Percentiles rank a stretch among this genome's conserved stretches.
Conservation (phyloP, 352 stramenopile species). For the Phytopythium mirpurense region DNA sequence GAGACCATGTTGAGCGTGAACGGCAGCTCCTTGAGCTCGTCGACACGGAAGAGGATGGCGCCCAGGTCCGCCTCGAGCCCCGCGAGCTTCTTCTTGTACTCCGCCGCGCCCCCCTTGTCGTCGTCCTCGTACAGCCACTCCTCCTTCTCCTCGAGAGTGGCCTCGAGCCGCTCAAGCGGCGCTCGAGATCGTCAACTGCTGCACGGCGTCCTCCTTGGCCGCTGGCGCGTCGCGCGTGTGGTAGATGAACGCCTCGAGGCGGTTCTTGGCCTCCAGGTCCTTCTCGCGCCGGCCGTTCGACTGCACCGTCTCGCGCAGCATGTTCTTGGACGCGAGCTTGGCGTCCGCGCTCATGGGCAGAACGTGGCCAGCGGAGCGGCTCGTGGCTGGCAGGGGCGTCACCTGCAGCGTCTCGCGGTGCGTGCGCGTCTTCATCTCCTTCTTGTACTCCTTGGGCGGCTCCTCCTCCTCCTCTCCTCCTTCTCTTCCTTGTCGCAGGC, state of each 20-base stretch:
- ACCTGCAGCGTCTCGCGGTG: conserved; percentile 77
- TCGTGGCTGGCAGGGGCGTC: conserved; percentile 25
- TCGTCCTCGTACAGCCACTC: conserved; percentile 94
- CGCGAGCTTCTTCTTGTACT: conserved; percentile 85
- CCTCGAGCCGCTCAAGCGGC: conserved; percentile 75
- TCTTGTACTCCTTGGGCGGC: conserved; percentile 36
- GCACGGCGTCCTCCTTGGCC: conserved; percentile 66
- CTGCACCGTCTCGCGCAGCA: conserved; percentile 63
- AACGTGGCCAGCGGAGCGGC: conserved; percentile 32
- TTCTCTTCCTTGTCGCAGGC: conserved; percentile 40
- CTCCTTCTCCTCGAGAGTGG: conserved; percentile 76
- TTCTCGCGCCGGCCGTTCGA: conserved; percentile 61
- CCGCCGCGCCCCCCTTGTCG: conserved; percentile 77
- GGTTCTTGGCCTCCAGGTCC: conserved; percentile 87
- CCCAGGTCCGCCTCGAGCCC: conserved; percentile 75
- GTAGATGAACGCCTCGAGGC: conserved; percentile 93
- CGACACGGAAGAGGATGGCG: conserved; percentile 87
- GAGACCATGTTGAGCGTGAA: conserved; percentile 68
- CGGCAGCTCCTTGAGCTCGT: conserved; percentile 82
- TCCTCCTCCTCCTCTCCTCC: conserved; percentile 26
- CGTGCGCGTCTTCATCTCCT: conserved; percentile 89
- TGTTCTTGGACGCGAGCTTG: conserved; percentile 65
- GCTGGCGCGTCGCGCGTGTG: conserved; percentile 86
- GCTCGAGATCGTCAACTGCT: conserved; percentile 79
- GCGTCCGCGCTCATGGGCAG: conserved; percentile 54